Evolutionary conservation across 164 flowering plant species (phyloP).

Genomic region (Vitis vinifera): ASM3070453v1 NC_081818.1:28619001-28619500

Average conservation of each 20-base stretch:
- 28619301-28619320: background rate
- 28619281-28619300: too few relatives aligned
- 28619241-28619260: background rate
- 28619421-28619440: conserved; percentile 32
- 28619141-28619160: conserved; percentile 13
- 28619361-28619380: too few relatives aligned
- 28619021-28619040: too few relatives aligned
- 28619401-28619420: conserved; percentile 36
- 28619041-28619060: too few relatives aligned
- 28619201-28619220: conserved; percentile 24
- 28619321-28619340: too few relatives aligned
- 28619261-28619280: background rate
- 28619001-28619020: too few relatives aligned
- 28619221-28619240: background rate
- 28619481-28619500: conserved; percentile 36
- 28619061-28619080: conserved; percentile 39
- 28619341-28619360: too few relatives aligned
- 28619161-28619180: conserved; percentile 10
- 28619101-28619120: conserved; percentile 13
- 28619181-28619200: conserved; percentile 23
- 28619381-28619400: background rate
- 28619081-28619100: conserved; percentile 28
- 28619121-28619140: conserved; percentile 15
- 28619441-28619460: conserved; percentile 52
- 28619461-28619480: conserved; percentile 66